Evolutionary conservation across 352 stramenopile genomes (phyloP), one percentile per base, ranked within the genome.

Genomic region (Pythium chondricola): DNA sequence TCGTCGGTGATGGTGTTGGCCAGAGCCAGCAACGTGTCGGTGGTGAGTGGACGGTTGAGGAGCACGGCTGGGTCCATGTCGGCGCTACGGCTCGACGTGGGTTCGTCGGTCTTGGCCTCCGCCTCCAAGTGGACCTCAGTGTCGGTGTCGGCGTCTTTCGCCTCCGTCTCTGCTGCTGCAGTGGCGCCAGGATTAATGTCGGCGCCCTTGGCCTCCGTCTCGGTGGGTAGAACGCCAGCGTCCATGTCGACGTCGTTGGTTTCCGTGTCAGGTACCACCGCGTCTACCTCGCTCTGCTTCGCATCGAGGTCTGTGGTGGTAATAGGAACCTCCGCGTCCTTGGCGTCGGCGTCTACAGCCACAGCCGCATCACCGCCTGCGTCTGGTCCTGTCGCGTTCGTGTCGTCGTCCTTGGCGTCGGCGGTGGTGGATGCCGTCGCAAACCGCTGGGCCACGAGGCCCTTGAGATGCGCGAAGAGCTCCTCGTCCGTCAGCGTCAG

Each of bases 381-480:
- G 24, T 21, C 38, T 7, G n/a, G 13, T 21, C n/a, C 35, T 4
- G 38, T 4, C 31, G 38, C 10, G 22, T 14, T 31, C 16, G 22
- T 11, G 38, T 27, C 43, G 10, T 39, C 25, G 30, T 58, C 20
- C n/a, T 51, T 36, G 22, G 17, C 17, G n/a, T 54, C 52, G 37
- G n/a, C n/a, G n/a, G n/a, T n/a, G n/a, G n/a, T n/a, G n/a, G n/a
- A n/a, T n/a, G n/a, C n/a, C n/a, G n/a, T n/a, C n/a, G n/a, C n/a
- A n/a, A 50, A 57, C 6, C 48, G 27, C 11, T 44, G 41, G 16
- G n/a, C 35, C 11, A 64, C 56, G n/a, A 64, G 33, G 33, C 22
- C 21, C 22, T 56, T 56, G 36, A 64, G 37, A 22, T 43, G 49
- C 26, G 25, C 18, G 37, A 64, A 64, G 11, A 58, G 36, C 16